These are phyloP conservation scores for Gymnopilus dilepis DNA, from an alignment of 768 basidiomycete species.

Conservation along the genomic window DNA sequence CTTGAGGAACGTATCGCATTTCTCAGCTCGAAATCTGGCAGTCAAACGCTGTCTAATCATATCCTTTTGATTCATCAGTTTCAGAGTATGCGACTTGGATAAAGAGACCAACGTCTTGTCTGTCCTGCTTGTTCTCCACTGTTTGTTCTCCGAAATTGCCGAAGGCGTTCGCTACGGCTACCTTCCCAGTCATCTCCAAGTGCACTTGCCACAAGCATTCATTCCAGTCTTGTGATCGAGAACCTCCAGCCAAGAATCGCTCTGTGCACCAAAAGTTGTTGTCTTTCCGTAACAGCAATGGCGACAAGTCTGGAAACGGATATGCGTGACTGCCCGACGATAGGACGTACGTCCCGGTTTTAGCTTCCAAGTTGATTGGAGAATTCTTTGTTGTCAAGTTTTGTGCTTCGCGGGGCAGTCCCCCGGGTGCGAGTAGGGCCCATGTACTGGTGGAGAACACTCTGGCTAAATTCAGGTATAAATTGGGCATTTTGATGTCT, in stretches of 20 bases:
- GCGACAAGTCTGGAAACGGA: constrained; percentile 47
- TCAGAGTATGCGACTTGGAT: constrained; percentile 5
- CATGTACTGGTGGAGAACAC: constrained; percentile 54
- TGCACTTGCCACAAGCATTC: constrained; percentile 72
- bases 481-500: constrained; percentile 49
- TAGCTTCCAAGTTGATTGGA: constrained; percentile 15
- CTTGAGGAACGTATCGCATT: constrained; percentile 54
- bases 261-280: constrained; percentile 68
- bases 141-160: constrained; percentile 5
- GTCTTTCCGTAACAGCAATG: constrained; percentile 49
- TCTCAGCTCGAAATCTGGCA: constrained; percentile 54
- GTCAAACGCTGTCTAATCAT: constrained; percentile 50
- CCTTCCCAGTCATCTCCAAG: constrained; percentile 55
- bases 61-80: constrained; percentile 35
- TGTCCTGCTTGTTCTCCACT: constrained; percentile 3
- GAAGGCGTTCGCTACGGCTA: constrained; percentile 10
- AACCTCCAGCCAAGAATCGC: constrained; percentile 49
- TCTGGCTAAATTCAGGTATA: constrained; percentile 67
- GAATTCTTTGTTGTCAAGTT: constrained; percentile 21
- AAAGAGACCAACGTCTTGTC: constrained; percentile 15
- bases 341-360: constrained; percentile 18
- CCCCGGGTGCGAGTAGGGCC: constrained; percentile 57
- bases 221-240: constrained; percentile 60
- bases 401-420: constrained; percentile 34
- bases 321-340: constrained; percentile 36